Base-by-base conservation (phyloP, 495 filamentous ascomycete species). In the Cairneyella variabilis region DNA sequence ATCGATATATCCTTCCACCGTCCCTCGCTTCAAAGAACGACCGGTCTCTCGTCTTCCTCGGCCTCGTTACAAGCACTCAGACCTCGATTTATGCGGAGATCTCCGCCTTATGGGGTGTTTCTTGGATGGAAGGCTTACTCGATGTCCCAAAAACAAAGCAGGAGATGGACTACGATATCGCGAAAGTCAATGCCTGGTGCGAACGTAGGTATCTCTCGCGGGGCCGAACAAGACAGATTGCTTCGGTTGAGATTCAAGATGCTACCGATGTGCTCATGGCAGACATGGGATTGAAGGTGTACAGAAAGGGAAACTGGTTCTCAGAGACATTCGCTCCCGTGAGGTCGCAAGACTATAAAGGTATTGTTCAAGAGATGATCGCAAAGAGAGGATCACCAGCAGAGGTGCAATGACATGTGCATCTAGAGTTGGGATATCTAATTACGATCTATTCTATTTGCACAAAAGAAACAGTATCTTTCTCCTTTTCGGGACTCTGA, bases 91-190 rank as follows among this genome's bases (percentile, higher is more conserved):
- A 3, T 3, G 14, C 47, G 9, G 47, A 50, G 23, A 23, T 50
- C 5, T 18, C 11, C 7, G 28, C 47, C 7, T 23, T 50, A 14
- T 50, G 47, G 47, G 16, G 18, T 5, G 21, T 50, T 6, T 10
- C 32, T n/a, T 50, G 22, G 14, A 11, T 50, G 28, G 28, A 37
- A 20, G 47, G 47, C n/a, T 17, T 37, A 10, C 10, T 50, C 12
- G 47, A 50, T 12, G 10, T 48, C 3, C 28, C 25, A 7, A 16
- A 16, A 20, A n/a, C n/a, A n/a, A 39, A 36, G 20, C 14, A n/a
- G 27, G 47, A 50, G 12, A 50, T 50, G 47, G 32, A 39, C 2
- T 37, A 50, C 11, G 47, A 50, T 2, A 50, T 50, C 32, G 47
- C 47, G 18, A 39, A 22, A 21, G n/a, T 37, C 3, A 36, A 50